Evolutionary conservation across 345 rosid species (phyloP), one percentile per base, ranked within the genome.

Genomic region (Schrenkiella parvula): DNA sequence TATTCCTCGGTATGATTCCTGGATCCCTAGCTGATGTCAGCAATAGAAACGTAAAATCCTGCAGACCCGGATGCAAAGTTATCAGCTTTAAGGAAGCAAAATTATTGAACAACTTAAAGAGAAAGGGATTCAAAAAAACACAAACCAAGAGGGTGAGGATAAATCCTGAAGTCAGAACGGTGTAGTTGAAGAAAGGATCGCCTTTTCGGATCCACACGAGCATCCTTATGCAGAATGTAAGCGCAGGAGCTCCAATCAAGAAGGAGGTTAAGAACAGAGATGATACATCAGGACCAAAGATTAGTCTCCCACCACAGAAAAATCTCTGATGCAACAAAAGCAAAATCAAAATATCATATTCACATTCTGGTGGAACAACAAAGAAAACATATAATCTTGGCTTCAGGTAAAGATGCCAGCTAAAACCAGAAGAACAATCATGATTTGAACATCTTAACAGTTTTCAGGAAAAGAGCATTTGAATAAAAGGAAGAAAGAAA

Each of bases 21-120:
- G 99, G 99, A 82, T 95, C 99, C 71, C 98, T 86, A 79, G 84
- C 92, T 31, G 99, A 88, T 37, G 93, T 82, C 78, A 91, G 76
- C 9, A 89, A 72, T 65, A 95, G 92, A 75, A 91, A 72, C 58
- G 57, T 47, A 66, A 95, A 65, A 79, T 73, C 95, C 98, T 95
- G 87, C 26, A 63, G 76, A 68, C 0, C 4, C 4, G 15, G 25
- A 52, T 52, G 15, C 66, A 29, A 46, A 63, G 42, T 63, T 39
- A 62, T 70, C 8, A 62, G 53, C 21, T 35, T 26, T 8, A 8
- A 68, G 64, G 64, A 8, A 68, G 50, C 50, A 34, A 12, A 13
- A 56, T 19, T 3, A 46, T 5, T 3, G 72, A 57, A 26, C 25
- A 43, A 21, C 32, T 57, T 51, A 18, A 42, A 46, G 48, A 38